phyloP scores from a whole-genome alignment of 805 yeast genomes.

The Candida piceae region DNA sequence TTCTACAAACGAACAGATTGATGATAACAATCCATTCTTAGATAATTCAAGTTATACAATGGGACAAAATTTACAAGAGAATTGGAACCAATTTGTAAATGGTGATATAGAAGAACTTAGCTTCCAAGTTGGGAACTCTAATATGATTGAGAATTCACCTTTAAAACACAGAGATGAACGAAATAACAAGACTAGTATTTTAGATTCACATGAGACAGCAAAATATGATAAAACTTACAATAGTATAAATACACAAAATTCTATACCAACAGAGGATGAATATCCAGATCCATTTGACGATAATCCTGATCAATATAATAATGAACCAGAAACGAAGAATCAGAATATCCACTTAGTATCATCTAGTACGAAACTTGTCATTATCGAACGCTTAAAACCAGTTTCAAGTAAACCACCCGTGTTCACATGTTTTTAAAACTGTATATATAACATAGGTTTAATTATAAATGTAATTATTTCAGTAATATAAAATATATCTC shows the following conservation, averaged over 20 bases:
- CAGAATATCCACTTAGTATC: conserved; percentile 9
- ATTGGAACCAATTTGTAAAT: conserved; percentile 27
- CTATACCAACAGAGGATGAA: background rate
- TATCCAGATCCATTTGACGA: conserved; percentile 1
- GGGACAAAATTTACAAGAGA: conserved; percentile 20
- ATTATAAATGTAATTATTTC: too few species aligned
- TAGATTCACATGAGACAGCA: too few species aligned
- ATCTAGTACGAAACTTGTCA: conserved; percentile 39
- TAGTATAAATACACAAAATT: too few species aligned
- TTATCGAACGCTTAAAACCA: conserved; percentile 55
- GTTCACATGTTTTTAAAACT: conserved; percentile 59
- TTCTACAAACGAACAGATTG: background rate
- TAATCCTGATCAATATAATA: background rate
- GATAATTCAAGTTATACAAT: background rate
- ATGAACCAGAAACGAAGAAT: too few species aligned
- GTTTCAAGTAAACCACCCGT: conserved; percentile 55
- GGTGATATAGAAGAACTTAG: conserved; percentile 27
- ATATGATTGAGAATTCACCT: conserved; percentile 11
- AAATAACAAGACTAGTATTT: background rate
- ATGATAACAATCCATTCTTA: conserved; percentile 1
- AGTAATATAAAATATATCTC: too few species aligned
- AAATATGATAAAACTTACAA: too few species aligned
- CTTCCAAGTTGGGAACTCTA: conserved; percentile 15
- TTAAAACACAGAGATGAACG: background rate
- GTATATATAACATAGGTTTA: too few species aligned